These are phyloP conservation scores for Cryptococcus jaspeensis DNA, from an alignment of 1,284 basidiomycete genomes.

Conservation along the genomic window DNA sequence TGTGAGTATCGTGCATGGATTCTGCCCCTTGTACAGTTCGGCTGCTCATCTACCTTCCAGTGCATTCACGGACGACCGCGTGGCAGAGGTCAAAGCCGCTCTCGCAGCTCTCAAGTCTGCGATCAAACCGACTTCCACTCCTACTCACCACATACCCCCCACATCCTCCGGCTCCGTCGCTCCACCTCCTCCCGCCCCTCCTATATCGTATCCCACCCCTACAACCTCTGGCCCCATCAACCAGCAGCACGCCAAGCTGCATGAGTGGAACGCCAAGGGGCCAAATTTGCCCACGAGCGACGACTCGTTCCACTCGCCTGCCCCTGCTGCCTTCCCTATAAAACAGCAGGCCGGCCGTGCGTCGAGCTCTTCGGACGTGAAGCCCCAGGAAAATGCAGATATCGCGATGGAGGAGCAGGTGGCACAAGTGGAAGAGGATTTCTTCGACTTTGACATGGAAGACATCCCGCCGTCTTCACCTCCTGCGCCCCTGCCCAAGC, in stretches of 20 bases:
- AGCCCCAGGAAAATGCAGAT: too few relatives aligned
- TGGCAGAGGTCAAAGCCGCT: slow-evolving; percentile 38
- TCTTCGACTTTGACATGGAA: too few relatives aligned
- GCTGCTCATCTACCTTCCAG: slow-evolving; percentile 10
- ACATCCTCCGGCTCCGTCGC: slow-evolving; percentile 6
- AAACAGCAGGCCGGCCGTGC: too few relatives aligned
- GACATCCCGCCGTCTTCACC: too few relatives aligned
- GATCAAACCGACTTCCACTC: too few relatives aligned
- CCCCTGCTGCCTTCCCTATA: too few relatives aligned
- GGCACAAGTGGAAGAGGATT: too few relatives aligned
- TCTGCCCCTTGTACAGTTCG: too few relatives aligned
- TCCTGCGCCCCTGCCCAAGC: too few relatives aligned
- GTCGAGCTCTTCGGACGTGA: too few relatives aligned
- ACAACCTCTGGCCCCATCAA: not conserved
- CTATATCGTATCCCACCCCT: slow-evolving; percentile 11
- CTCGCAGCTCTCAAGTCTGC: slow-evolving; percentile 14
- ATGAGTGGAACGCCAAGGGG: slow-evolving; percentile 9
- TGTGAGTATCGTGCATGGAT: slow-evolving; percentile 8
- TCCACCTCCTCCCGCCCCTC: slow-evolving; percentile 2
- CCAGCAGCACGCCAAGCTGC: not conserved
- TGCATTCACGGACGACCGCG: slow-evolving; percentile 27
- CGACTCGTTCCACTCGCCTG: slow-evolving; percentile 2
- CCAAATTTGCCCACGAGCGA: slow-evolving; percentile 21
- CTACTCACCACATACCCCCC: not conserved
- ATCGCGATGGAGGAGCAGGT: too few relatives aligned